Base-by-base conservation (phyloP, 257 asterid species). In the Primulina tabacum region DNA sequence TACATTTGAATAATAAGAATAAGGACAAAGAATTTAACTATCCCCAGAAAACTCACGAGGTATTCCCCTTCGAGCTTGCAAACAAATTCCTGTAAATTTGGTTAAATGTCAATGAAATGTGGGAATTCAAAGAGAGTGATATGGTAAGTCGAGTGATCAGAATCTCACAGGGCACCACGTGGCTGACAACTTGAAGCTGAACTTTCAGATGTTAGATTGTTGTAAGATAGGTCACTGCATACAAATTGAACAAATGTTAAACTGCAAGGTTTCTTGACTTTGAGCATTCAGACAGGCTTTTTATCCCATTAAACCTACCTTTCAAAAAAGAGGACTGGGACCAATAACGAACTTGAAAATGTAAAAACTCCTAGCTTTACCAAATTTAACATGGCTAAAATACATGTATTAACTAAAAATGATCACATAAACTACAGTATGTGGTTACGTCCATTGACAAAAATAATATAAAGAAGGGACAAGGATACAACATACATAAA, bases 151-250 rank as follows among this genome's bases (percentile, higher is more conserved):
- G 28, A 72, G 40, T 21, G 58, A 18, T 17, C 57, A 37, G 30
- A 68, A 74, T 80, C 94, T 85, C 85, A 87, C 94, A 77, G 34
- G 11, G n/a, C 74, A 12, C 80, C 76, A 16, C 80, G 74, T 2
- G 70, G 65, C 71, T 78, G 88, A 71, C 94, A 87, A 72, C 40
- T 71, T 18, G 70, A 0, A 61, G 68, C 18, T 28, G 78, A 70
- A 47, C 70, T 77, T 62, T 60, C 79, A 28, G 65, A 66, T 14
- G 86, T 83, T 60, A 81, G 80, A 78, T 83, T 87, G 85, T 87
- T 87, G 84, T 83, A 87, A 65, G 94, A 85, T 8, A 87, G 76
- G 63, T 87, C 94, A 38, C 94, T 87, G 88, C 67, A 83, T 17
- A 71, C 35, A 76, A 75, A 74, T 26, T 29, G 7, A 37, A 69